Conservation (phyloP, 2,329 filamentous ascomycete genomes). For the Arthrobotrys sinensis region DNA sequence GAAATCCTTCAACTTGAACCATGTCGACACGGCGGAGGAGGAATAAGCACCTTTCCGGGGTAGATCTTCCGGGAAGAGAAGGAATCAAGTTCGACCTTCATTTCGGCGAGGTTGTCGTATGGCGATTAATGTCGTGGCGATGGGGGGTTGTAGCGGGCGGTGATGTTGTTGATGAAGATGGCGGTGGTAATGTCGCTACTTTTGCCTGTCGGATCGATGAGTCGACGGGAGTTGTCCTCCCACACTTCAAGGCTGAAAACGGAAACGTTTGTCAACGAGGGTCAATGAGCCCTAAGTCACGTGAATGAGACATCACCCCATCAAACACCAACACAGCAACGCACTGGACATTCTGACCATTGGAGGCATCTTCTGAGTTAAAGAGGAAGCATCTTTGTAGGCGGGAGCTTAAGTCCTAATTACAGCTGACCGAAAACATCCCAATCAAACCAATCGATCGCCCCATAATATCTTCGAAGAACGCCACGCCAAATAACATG, state of each 20-base stretch:
- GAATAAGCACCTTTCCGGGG: conserved; percentile 62
- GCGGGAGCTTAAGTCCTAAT: too few species aligned
- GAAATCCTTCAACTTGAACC: conserved; percentile 9
- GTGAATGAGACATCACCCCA: conserved; percentile 13
- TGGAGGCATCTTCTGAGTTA: too few species aligned
- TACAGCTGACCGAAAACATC: too few species aligned
- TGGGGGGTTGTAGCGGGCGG: conserved; percentile 20
- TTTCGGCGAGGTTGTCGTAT: conserved; percentile 31
- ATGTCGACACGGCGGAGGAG: conserved; percentile 61
- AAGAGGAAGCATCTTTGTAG: too few species aligned
- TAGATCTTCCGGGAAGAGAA: conserved; percentile 62
- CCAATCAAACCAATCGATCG: too few species aligned
- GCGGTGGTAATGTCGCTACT: conserved; percentile 32
- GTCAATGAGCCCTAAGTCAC: conserved; percentile 57
- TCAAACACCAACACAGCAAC: conserved; percentile 44
- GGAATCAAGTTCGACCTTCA: conserved; percentile 65
- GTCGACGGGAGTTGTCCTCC: conserved; percentile 31
- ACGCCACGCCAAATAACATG: background rate
- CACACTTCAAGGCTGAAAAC: conserved; percentile 21
- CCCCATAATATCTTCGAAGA: background rate
- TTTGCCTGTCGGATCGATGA: conserved; percentile 26
- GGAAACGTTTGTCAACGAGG: conserved; percentile 54
- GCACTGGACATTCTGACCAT: background rate
- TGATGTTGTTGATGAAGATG: conserved; percentile 35
- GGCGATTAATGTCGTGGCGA: conserved; percentile 25